Evolutionary conservation across 768 basidiomycete genomes (phyloP).

Genomic region (Leccinum uliginosum): DNA sequence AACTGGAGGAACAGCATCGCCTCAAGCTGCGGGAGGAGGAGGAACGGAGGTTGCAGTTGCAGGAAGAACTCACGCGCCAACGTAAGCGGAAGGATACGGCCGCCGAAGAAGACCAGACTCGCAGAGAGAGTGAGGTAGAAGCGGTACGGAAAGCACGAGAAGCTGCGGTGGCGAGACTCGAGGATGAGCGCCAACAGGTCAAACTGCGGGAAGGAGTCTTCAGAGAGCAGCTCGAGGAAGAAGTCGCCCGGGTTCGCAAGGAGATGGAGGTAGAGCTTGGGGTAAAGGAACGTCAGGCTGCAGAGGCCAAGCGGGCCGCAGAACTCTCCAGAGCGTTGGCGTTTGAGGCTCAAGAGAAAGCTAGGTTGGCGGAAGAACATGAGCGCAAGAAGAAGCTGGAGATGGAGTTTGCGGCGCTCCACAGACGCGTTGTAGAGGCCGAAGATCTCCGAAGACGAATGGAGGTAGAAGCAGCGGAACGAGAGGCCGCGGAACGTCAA

Average conservation of each 20-base stretch:
- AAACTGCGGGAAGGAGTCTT: constrained; percentile 22
- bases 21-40: constrained; percentile 29
- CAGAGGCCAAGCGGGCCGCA: constrained; percentile 26
- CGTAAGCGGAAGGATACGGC: constrained; percentile 16
- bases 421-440: constrained; percentile 24
- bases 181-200: constrained; percentile 26
- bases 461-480: constrained; percentile 26
- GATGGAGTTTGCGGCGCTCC: constrained; percentile 24
- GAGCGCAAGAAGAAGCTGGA: constrained; percentile 27
- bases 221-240: constrained; percentile 25
- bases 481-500: constrained; percentile 25
- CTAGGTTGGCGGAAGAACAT: constrained; percentile 28
- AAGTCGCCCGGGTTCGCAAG: constrained; percentile 21
- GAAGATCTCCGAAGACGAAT: constrained; percentile 26
- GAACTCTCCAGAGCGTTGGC: constrained; percentile 25
- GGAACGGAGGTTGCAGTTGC: constrained; percentile 18
- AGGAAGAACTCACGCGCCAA: constrained; percentile 25
- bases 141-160: constrained; percentile 14
- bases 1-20: constrained; percentile 26
- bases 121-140: constrained; percentile 22
- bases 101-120: constrained; percentile 14
- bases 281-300: constrained; percentile 20
- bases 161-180: constrained; percentile 18
- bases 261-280: constrained; percentile 19
- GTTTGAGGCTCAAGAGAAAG: constrained; percentile 28